Evolutionary conservation across 345 rosid genomes (phyloP).

Genomic region (Eucalyptus cloeziana): DNA sequence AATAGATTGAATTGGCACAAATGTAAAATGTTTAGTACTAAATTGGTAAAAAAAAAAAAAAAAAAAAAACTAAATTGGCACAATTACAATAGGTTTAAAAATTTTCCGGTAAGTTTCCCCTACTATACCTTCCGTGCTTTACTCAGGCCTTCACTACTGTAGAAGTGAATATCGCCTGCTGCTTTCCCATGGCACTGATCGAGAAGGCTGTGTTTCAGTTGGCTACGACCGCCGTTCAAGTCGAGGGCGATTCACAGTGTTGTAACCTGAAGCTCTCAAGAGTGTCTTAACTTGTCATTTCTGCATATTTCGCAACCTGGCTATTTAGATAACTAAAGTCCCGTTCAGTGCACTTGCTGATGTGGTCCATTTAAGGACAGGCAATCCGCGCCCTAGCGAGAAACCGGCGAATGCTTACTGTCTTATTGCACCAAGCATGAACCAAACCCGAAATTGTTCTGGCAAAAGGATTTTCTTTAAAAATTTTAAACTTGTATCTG

Average conservation of each 20-base stretch:
- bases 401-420: neutral
- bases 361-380: neutral
- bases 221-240: slow-evolving; percentile 28
- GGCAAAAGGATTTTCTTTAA: neutral
- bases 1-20: accelerated
- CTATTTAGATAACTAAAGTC: neutral
- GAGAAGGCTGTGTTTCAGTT: slow-evolving; percentile 21
- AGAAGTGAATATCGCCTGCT: slow-evolving; percentile 18
- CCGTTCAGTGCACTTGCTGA: slow-evolving; percentile 1
- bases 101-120: accelerated
- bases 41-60: too few relatives aligned
- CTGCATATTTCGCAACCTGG: slow-evolving; percentile 9
- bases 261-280: slow-evolving; percentile 16
- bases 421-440: neutral
- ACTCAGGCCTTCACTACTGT: slow-evolving; percentile 28
- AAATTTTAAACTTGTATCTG: too few relatives aligned
- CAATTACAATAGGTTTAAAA: too few relatives aligned
- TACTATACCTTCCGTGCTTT: neutral
- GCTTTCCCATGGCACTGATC: slow-evolving; percentile 11
- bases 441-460: neutral
- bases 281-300: slow-evolving; percentile 12
- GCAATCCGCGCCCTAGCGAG: neutral
- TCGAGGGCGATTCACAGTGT: slow-evolving; percentile 3
- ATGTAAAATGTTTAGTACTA: accelerated
- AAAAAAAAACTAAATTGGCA: too few relatives aligned